phyloP scores from a whole-genome alignment of 495 filamentous ascomycete genomes.

The Penicillium lagena region DNA sequence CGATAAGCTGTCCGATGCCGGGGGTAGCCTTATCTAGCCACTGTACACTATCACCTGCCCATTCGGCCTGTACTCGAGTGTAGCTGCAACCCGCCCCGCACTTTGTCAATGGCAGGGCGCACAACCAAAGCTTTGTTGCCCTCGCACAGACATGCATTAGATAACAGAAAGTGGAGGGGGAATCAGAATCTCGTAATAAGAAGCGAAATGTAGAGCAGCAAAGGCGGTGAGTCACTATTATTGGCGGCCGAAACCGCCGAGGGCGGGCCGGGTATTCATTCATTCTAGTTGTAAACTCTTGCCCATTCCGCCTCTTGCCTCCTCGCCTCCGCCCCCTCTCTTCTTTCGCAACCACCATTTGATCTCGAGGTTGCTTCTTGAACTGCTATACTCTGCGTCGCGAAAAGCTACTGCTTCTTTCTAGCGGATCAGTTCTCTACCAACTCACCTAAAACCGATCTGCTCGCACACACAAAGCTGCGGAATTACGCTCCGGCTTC shows the following conservation, averaged over 20 bases:
- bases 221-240: too few species aligned
- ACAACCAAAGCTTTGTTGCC: background rate
- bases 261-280: background rate
- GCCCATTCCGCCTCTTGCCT: conserved; percentile 8
- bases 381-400: background rate
- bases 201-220: too few species aligned
- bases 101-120: conserved; percentile 7
- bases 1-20: conserved; percentile 24
- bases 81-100: conserved; percentile 2
- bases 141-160: conserved; percentile 16
- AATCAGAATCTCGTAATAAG: background rate
- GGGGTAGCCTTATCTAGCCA: conserved; percentile 39
- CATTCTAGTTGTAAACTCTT: conserved; percentile 11
- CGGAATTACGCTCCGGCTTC: background rate
- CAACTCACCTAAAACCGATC: background rate
- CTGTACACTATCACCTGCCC: background rate
- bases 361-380: background rate
- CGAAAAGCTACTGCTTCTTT: too few species aligned
- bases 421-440: too few species aligned
- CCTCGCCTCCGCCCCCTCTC: conserved; percentile 8
- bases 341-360: conserved; percentile 2
- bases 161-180: conserved; percentile 22
- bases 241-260: too few species aligned
- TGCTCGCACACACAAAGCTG: background rate
- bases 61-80: too few species aligned